Evolutionary conservation across 306 rosid species (phyloP), one percentile per base, ranked within the genome.

Genomic region (Leucaena leucocephala): DNA sequence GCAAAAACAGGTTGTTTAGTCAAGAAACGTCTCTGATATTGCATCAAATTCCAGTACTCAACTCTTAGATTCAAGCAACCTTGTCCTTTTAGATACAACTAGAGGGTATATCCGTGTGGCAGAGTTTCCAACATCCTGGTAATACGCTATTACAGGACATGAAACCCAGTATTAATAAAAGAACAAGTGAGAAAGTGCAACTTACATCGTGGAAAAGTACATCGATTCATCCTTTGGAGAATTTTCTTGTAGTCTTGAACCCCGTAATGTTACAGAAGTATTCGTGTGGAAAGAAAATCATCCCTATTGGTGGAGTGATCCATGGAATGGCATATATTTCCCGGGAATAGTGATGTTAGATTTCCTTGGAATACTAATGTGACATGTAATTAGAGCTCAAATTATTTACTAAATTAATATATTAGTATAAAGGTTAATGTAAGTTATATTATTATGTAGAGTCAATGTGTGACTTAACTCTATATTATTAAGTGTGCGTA

Each of bases 301-400:
- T 21, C 88, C 83, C 1, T 68, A 14, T 8, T 71, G 63, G 76
- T 34, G 88, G 16, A 58, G 70, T 52, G 86, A 89, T 12, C 87
- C 73, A 0, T 84, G 85, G 87, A 77, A 68, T 17, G 45, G 44
- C 52, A 46, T 12, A 13, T 0, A 2, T 13, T 45, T 45, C 49
- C 13, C 10, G 10, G 49, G 49, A 4, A 45, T 45, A 9, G 27
- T 27, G 27, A 27, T 27, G 27, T 27, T 27, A 27, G 27, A 27
- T 27, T 27, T 27, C 27, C 27, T 27, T 27, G 27, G 27, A 27
- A 27, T 27, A 27, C 1, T 27, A 1, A 27, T 27, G 27, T 27
- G 0, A 27, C 27, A 0, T 27, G 1, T 27, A 27, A 1, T 27
- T 27, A 27, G 27, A 27, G 27, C 27, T 27, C 1, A 27, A 27